Base-by-base conservation (phyloP, 148 eudicot species). In the Rheum nobile region DNA sequence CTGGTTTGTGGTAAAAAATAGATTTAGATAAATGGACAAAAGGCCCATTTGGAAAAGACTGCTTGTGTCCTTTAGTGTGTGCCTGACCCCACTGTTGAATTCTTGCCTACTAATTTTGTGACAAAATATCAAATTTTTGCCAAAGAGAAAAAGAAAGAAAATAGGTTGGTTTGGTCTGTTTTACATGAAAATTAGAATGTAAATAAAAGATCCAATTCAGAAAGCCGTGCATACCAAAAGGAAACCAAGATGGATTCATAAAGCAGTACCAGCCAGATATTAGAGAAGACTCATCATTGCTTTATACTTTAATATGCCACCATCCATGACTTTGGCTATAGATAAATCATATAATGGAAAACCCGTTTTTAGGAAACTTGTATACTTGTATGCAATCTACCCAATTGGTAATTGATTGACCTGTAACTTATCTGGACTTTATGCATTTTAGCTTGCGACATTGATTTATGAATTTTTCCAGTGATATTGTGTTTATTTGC, bases 61-160 rank as follows among this genome's bases (percentile, higher is more conserved):
- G 39, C 70, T 26, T 31, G 70, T 65, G 70, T 65, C 70, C 70
- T 65, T 65, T 65, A 31, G 38, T 65, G 70, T 65, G 22, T 65
- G n/a, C 21, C 39, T 65, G 70, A 32, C 70, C 92, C 92, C 94
- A 86, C 90, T 77, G 83, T 85, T 79, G 91, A 88, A 83, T 87
- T 86, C 79, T 87, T 84, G 96, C 89, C 92, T 74, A 70, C 79
- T 76, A 76, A 81, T 73, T 78, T 26, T 73, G 82, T 79, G 80
- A 81, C 87, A 65, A 79, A 79, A 72, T 16, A 65, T 65, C 39
- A 32, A 32, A 14, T 12, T 28, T 28, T 61, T 29, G 8, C 7
- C 16, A 65, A 31, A 65, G 32, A 63, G 39, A 16, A 65, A 32
- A 63, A 32, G 39, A 65, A 65, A 65, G 39, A 65, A 65, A 34